phyloP scores from a whole-genome alignment of 2,329 filamentous ascomycete species.

The Pyricularia grisea region DNA sequence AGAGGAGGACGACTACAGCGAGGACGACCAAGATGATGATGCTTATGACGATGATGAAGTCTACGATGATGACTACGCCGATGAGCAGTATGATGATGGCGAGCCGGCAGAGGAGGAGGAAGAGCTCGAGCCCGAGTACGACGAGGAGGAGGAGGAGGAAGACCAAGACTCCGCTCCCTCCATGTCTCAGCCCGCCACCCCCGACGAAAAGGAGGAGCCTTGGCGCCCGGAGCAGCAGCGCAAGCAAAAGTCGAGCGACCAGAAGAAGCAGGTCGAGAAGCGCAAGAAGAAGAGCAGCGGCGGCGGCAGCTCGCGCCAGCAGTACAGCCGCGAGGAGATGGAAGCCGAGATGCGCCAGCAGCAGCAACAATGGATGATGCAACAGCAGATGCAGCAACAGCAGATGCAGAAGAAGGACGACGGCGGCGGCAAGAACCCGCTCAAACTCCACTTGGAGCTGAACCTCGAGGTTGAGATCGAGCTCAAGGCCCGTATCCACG shows the following conservation, averaged over 20 bases:
- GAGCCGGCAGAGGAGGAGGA: slow-evolving; percentile 8
- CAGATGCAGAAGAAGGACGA: slow-evolving; percentile 22
- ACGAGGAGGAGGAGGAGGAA: slow-evolving; percentile 1
- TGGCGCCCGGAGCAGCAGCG: slow-evolving; percentile 19
- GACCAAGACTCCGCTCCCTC: slow-evolving; percentile 12
- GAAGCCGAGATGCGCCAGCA: slow-evolving; percentile 14
- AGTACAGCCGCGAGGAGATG: slow-evolving; percentile 7
- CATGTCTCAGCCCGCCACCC: slow-evolving; percentile 20
- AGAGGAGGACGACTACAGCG: slow-evolving; percentile 4
- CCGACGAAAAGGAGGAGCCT: slow-evolving; percentile 21
- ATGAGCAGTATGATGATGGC: slow-evolving; percentile 9
- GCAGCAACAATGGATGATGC: slow-evolving; percentile 18
- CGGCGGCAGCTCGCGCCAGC: slow-evolving; percentile 6
- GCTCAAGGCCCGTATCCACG: slow-evolving; percentile 69
- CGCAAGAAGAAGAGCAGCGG: slow-evolving; percentile 13
- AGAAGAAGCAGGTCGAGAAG: slow-evolving; percentile 16
- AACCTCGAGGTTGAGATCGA: slow-evolving; percentile 75
- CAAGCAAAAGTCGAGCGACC: slow-evolving; percentile 11
- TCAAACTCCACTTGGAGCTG: slow-evolving; percentile 62
- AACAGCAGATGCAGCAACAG: slow-evolving; percentile 20
- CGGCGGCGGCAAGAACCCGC: slow-evolving; percentile 44
- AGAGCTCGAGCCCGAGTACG: slow-evolving; percentile 16
- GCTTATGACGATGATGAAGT: slow-evolving; percentile 15
- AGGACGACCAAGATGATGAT: slow-evolving; percentile 14
- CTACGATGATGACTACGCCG: slow-evolving; percentile 12